Evolutionary conservation across 805 yeast species (phyloP), one percentile per base, ranked within the genome.

Genomic region (Saccharomycopsis sp.): DNA sequence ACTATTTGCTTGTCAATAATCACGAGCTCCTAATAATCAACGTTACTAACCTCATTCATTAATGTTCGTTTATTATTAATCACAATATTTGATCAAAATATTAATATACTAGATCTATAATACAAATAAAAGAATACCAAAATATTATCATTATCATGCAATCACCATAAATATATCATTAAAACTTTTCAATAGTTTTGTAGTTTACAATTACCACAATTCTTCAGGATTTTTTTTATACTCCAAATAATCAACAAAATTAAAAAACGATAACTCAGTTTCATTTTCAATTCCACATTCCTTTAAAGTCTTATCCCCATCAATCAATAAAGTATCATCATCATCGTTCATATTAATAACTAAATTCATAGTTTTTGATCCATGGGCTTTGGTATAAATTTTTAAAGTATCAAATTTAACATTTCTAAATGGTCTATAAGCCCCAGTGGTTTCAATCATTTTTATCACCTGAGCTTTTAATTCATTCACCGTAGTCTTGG

Each of bases 321-420:
- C 49, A 31, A 65, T 63, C 40, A 83, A 56, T 3, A 83, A 63
- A 87, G 94, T 82, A 42, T 76, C 79, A 4, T 79, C 82, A 52
- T 77, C 84, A 52, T 88, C 78, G 21, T 85, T 95, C 57, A 92
- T 72, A 57, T 92, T 92, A 47, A 92, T 82, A 35, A 87, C 92
- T 49, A 92, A 67, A 55, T 92, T 87, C 75, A 87, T 81, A 2
- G 96, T 84, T 61, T 92, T 92, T 23, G 95, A 73, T 10, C 94
- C 92, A 58, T 89, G 97, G 0, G 98, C 97, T 55, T 86, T 87
- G 21, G 95, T 82, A 61, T 92, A 92, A 5, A 92, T 70, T 59
- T 92, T 92, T 42, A 89, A 57, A 0, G 88, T 67, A 54, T 89
- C 83, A 48, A 76, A 82, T 0, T 61, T 65, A 8, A 84, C 83